Conservation (phyloP, 306 rosid species). For the Ziziphus jujuba region DNA sequence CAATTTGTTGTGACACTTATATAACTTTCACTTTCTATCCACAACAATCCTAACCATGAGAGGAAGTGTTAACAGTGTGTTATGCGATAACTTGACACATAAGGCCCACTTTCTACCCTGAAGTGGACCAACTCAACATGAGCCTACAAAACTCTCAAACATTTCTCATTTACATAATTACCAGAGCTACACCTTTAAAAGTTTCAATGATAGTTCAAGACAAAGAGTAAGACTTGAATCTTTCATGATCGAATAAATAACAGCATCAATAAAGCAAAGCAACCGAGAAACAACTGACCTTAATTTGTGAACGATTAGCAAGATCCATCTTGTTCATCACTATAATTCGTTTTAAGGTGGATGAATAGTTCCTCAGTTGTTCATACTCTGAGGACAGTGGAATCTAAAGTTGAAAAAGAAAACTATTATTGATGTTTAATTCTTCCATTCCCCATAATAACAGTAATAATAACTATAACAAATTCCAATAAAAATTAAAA, state of each 20-base stretch:
- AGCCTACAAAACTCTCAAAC: no score
- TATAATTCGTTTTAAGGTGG: conserved; percentile 40
- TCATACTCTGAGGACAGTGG: conserved; percentile 62
- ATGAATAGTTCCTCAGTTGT: conserved; percentile 27
- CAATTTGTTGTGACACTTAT: no score
- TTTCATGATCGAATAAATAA: neutral
- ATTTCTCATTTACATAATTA: no score
- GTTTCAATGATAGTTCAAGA: neutral
- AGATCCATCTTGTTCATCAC: conserved; percentile 80
- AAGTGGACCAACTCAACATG: no score
- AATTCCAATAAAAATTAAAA: no score
- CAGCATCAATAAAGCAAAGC: conserved; percentile 8
- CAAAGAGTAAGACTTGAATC: neutral
- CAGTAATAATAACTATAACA: no score
- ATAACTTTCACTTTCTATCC: no score
- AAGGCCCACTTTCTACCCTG: no score
- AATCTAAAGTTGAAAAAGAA: conserved; percentile 46
- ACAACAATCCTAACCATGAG: no score
- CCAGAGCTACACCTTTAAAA: neutral
- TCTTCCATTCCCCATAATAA: neutral
- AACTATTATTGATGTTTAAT: neutral
- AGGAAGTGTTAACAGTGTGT: no score
- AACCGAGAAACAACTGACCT: conserved; percentile 39
- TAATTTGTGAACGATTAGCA: conserved; percentile 48
- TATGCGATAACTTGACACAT: no score